Evolutionary conservation across 345 rosid genomes (phyloP).

Genomic region (Nephelium lappaceum): DNA sequence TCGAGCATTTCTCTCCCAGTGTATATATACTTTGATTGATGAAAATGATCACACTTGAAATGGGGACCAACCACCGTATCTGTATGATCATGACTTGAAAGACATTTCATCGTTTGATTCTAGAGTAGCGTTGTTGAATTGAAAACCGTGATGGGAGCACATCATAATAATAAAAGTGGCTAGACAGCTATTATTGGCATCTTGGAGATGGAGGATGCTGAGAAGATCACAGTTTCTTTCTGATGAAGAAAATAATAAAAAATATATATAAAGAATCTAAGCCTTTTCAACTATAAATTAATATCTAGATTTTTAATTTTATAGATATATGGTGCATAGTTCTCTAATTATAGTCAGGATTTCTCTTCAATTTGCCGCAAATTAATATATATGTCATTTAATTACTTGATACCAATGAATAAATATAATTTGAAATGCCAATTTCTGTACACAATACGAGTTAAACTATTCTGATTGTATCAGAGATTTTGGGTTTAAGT

Average conservation of each 20-base stretch:
- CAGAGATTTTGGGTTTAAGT: too few relatives aligned
- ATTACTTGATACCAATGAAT: too few relatives aligned
- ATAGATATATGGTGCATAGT: neutral
- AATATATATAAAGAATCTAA: too few relatives aligned
- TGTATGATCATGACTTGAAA: neutral
- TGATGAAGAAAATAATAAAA: too few relatives aligned
- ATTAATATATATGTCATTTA: too few relatives aligned
- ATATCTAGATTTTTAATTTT: too few relatives aligned
- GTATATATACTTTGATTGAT: neutral
- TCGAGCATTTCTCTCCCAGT: slow-evolving; percentile 3
- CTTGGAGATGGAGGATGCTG: neutral
- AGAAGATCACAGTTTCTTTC: neutral
- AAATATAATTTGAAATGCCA: too few relatives aligned
- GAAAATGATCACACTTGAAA: neutral
- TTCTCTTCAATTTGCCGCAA: neutral
- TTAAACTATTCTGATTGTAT: too few relatives aligned
- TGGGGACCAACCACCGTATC: neutral
- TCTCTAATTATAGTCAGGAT: too few relatives aligned
- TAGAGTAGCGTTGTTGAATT: neutral
- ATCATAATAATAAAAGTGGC: neutral
- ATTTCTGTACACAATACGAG: too few relatives aligned
- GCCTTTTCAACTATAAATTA: too few relatives aligned
- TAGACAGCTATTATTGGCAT: neutral
- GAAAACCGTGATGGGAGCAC: neutral
- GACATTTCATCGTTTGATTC: neutral